These are phyloP conservation scores for Metschnikowia gelsemii DNA, from an alignment of 805 yeast genomes.

Conservation along the genomic window DNA sequence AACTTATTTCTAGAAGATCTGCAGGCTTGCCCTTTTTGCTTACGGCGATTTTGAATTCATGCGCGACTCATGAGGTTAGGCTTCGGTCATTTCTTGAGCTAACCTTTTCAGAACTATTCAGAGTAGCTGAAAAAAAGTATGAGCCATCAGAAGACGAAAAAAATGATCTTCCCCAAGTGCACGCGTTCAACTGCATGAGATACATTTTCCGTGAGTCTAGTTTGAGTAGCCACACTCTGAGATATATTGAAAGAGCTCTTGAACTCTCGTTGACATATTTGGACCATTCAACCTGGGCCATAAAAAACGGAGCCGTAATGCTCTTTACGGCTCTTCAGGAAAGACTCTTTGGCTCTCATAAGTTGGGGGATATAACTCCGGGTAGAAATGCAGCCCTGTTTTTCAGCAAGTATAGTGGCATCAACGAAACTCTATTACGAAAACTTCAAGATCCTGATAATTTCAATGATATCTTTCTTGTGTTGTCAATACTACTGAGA, in stretches of 20 bases:
- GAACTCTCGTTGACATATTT: conserved; percentile 62
- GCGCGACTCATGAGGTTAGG: conserved; percentile 26
- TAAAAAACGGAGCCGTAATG: conserved; percentile 92
- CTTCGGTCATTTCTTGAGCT: conserved; percentile 35
- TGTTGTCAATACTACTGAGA: conserved; percentile 68
- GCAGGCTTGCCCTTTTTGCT: conserved; percentile 87
- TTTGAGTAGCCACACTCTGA: conserved; percentile 46
- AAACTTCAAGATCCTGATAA: conserved; percentile 31
- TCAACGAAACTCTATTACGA: conserved; percentile 49
- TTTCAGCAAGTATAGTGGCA: conserved; percentile 60
- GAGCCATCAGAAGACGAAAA: conserved; percentile 46
- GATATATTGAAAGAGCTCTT: conserved; percentile 48
- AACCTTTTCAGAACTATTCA: conserved; percentile 53
- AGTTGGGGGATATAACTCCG: conserved; percentile 33
- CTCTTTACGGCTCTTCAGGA: conserved; percentile 81
- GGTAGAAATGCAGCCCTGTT: conserved; percentile 61
- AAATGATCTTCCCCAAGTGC: conserved; percentile 85
- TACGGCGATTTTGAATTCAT: conserved; percentile 66
- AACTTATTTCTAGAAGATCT: conserved; percentile 81
- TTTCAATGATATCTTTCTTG: conserved; percentile 67
- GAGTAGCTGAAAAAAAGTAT: conserved; percentile 54
- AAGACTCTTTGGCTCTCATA: conserved; percentile 68
- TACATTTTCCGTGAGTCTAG: conserved; percentile 71
- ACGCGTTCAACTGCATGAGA: conserved; percentile 84
- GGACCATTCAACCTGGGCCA: conserved; percentile 72